Conservation (phyloP, 2,329 filamentous ascomycete genomes). For the Colletotrichum tanaceti region DNA sequence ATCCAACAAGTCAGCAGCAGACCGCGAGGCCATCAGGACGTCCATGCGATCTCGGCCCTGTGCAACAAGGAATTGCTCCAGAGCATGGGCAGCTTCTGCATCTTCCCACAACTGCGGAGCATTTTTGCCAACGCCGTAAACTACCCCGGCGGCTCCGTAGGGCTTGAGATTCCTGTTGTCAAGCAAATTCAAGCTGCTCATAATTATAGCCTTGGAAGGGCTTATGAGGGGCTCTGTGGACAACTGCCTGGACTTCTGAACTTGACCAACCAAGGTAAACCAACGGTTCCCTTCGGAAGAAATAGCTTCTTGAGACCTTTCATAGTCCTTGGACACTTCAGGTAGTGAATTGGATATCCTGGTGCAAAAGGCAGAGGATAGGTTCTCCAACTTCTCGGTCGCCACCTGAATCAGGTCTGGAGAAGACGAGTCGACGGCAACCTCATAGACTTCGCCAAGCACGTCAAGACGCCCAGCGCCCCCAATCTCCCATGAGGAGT, state of each 20-base stretch:
- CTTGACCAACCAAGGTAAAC: slow-evolving; percentile 66
- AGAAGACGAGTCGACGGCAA: slow-evolving; percentile 55
- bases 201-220: slow-evolving; percentile 43
- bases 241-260: slow-evolving; percentile 51
- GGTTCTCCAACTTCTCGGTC: slow-evolving; percentile 68
- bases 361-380: slow-evolving; percentile 72
- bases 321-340: slow-evolving; percentile 82
- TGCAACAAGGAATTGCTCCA: slow-evolving; percentile 57
- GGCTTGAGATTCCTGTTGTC: slow-evolving; percentile 66
- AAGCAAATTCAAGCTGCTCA: slow-evolving; percentile 55
- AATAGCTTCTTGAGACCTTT: slow-evolving; percentile 76
- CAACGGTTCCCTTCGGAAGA: slow-evolving; percentile 75
- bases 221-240: slow-evolving; percentile 47
- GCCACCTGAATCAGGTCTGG: slow-evolving; percentile 61
- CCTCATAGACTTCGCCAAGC: slow-evolving; percentile 61
- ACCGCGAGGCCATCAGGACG: slow-evolving; percentile 74
- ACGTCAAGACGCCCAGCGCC: slow-evolving; percentile 50
- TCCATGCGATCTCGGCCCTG: slow-evolving; percentile 69
- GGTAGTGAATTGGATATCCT: slow-evolving; percentile 80
- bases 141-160: slow-evolving; percentile 63
- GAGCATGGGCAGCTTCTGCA: slow-evolving; percentile 45
- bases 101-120: slow-evolving; percentile 56
- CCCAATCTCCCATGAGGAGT: slow-evolving; percentile 46
- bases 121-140: slow-evolving; percentile 47
- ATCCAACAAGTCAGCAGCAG: slow-evolving; percentile 73